Conservation (phyloP, 306 rosid species). For the Ochetophila trinervis region DNA sequence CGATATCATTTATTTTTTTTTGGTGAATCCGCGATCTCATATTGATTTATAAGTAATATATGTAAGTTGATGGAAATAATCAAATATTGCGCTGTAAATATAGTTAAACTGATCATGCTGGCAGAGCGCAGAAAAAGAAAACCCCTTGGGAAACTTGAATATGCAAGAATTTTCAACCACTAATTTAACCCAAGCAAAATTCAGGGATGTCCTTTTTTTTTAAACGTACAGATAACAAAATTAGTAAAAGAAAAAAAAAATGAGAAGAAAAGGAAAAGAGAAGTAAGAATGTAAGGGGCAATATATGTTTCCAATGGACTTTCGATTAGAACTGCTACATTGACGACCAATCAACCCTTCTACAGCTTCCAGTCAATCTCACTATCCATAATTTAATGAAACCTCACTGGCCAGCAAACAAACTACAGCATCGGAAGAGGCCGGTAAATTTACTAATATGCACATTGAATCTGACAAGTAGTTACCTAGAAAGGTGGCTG, state of each 20-base stretch:
- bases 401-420: slow-evolving; percentile 32
- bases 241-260: not conserved
- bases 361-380: slow-evolving; percentile 32
- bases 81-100: too few relatives aligned
- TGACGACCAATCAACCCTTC: slow-evolving; percentile 23
- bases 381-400: slow-evolving; percentile 21
- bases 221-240: slow-evolving; percentile 1
- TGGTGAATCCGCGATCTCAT: too few relatives aligned
- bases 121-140: too few relatives aligned
- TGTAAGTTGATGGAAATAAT: too few relatives aligned
- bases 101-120: too few relatives aligned
- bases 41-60: too few relatives aligned
- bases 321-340: slow-evolving; percentile 21
- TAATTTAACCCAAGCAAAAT: not conserved
- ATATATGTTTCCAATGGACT: slow-evolving; percentile 16
- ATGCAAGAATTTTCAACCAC: not conserved
- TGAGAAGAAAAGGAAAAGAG: not conserved
- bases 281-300: not conserved
- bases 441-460: slow-evolving; percentile 44
- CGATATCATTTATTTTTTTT: too few relatives aligned
- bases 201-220: not conserved
- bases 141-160: not conserved
- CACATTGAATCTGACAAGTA: slow-evolving; percentile 41
- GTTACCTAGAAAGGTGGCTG: slow-evolving; percentile 15
- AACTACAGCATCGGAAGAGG: slow-evolving; percentile 25